Base-by-base conservation (phyloP, 2,329 filamentous ascomycete species). In the Ascochyta clinopodiicola region DNA sequence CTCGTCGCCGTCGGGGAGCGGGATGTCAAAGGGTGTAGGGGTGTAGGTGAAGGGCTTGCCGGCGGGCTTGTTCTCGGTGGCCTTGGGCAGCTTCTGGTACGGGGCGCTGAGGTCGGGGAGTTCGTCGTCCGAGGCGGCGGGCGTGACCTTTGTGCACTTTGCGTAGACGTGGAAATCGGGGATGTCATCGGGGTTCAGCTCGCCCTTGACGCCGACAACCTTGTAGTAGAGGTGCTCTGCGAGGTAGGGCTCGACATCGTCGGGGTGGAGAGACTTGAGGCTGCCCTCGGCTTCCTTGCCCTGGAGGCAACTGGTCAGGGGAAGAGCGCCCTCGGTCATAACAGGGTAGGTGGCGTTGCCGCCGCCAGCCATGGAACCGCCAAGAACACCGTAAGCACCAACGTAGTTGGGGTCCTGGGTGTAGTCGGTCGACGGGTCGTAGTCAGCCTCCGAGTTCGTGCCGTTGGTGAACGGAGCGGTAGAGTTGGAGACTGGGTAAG, bases 151-250 rank as follows among this genome's bases (percentile, higher is more conserved):
- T 44, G 61, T 68, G 63, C 62, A 67, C 54, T 68, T 66, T 48
- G 73, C 71, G 22, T 56, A 63, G 52, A 75, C 56, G 58, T 75
- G 72, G 52, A 75, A 63, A 63, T 69, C 66, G 44, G 72, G 69
- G 48, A 75, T 53, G 5, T 64, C 46, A 2, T 68, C 62, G 2
- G 69, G 55, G 43, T 65, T 56, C 25, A 75, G 45, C 60, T 74
- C 70, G 56, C 68, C 67, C 25, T 70, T 66, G 39, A 65, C 56
- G 35, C 67, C 66, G 25, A 75, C 62, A 35, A 76, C 64, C 47
- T 68, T 71, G 67, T 73, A 75, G 66, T 68, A 61, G 22, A 76
- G 63, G 63, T 76, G 62, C 44, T 69, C 49, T 39, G 61, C 60
- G n/a, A 76, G 69, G 64, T 75, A 75, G 7, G 64, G 50, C 55